Evolutionary conservation across 352 stramenopile species (phyloP), one percentile per base, ranked within the genome.

Genomic region (Pythium monospermum): DNA sequence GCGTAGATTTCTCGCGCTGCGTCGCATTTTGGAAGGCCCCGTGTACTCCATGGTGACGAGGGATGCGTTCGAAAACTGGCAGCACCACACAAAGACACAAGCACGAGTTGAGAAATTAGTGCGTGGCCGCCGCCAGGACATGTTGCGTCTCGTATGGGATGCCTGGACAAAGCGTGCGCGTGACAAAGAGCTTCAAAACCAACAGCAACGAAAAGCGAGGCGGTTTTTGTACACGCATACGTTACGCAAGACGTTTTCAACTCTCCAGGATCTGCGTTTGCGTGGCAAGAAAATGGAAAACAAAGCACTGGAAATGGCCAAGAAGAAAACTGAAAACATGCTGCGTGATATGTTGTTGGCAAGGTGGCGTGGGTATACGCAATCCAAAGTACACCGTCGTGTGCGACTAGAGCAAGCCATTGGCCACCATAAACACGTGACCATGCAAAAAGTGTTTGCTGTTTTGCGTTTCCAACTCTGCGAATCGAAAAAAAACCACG

Each of bases 211-310:
- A 22, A 31, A 10, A 7, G 58, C 58, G 13, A 52, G 37, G 1
- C 53, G 58, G n/a, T 57, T 54, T 39, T 48, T 28, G 38, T 66
- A 66, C 41, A 42, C 49, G 38, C 26, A 33, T 5, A 47, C 31
- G 8, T 46, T 66, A 1, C 50, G 46, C 16, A 26, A 39, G 16
- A 18, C 18, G 6, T 66, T 66, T n/a, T 22, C 32, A 7, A 44
- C 38, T 1, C 42, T 58, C 1, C 33, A 54, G 15, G n/a, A n/a
- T n/a, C n/a, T n/a, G n/a, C n/a, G n/a, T n/a, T n/a, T n/a, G n/a
- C n/a, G n/a, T n/a, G n/a, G n/a, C n/a, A n/a, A n/a, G n/a, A n/a
- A n/a, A n/a, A n/a, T n/a, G n/a, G n/a, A n/a, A n/a, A n/a, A n/a
- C n/a, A n/a, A n/a, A n/a, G n/a, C n/a, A n/a, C n/a, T n/a, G n/a